Percentiles rank a stretch among this genome's conserved stretches.
phyloP scores from a whole-genome alignment of 495 filamentous ascomycete genomes.

The Amorphotheca resinae region DNA sequence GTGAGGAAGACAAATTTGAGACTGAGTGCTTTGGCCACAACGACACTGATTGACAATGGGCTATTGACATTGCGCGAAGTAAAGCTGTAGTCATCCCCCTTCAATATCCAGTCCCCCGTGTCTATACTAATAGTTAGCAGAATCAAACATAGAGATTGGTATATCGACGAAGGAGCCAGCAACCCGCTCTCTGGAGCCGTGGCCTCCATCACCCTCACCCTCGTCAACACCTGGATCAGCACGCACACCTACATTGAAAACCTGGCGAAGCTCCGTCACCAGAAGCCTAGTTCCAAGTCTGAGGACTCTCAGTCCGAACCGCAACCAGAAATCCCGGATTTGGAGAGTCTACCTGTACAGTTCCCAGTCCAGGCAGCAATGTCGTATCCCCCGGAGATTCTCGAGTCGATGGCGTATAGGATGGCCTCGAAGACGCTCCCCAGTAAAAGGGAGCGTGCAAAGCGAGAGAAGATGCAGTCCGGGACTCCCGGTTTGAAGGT shows the following conservation, averaged over 20 bases:
- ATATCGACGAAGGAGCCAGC: constrained; percentile 43
- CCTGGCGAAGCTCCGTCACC: constrained; percentile 33
- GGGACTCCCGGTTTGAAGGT: background rate
- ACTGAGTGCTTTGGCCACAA: constrained; percentile 56
- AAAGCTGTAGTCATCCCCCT: constrained; percentile 32
- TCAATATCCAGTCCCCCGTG: background rate
- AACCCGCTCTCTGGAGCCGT: constrained; percentile 43
- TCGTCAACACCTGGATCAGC: constrained; percentile 47
- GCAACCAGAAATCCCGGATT: constrained; percentile 13
- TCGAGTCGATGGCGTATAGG: constrained; percentile 15
- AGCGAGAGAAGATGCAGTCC: background rate
- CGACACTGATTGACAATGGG: constrained; percentile 43
- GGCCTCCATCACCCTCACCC: constrained; percentile 47
- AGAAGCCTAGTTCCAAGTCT: constrained; percentile 3
- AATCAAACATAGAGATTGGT: constrained; percentile 40
- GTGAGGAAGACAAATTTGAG: constrained; percentile 41
- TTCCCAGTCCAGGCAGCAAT: constrained; percentile 9
- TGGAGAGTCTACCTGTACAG: constrained; percentile 5
- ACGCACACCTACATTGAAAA: constrained; percentile 49
- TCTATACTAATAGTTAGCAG: constrained; percentile 18
- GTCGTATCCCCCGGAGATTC: constrained; percentile 9
- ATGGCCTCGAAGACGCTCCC: constrained; percentile 14
- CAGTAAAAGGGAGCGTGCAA: background rate
- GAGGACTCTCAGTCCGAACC: background rate
- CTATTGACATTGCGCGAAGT: constrained; percentile 32